Conservation (phyloP, 108 stramenopile genomes). For the Cyclotella atomus region DNA sequence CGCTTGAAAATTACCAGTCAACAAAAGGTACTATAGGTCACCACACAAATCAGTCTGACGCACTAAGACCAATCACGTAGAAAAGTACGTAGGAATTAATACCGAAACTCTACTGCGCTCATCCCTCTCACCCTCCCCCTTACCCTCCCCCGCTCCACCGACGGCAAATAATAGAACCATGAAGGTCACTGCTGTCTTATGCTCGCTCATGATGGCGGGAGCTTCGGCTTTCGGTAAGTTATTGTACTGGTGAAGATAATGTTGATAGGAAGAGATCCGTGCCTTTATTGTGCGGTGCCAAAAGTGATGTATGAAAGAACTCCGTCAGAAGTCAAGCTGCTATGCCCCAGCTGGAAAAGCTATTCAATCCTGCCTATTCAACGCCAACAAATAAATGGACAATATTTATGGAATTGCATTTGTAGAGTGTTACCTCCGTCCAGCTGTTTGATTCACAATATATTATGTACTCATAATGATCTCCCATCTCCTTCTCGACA, state of each 20-base stretch:
- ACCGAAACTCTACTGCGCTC: neutral
- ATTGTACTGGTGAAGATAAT: neutral
- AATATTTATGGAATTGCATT: no score
- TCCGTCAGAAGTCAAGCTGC: no score
- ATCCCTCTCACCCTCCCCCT: neutral
- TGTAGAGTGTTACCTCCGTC: no score
- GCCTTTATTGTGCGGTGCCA: neutral
- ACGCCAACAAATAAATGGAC: no score
- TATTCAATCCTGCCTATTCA: no score
- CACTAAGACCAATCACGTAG: neutral
- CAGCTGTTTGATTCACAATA: no score
- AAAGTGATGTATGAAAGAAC: no score
- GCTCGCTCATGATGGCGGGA: constrained; percentile 61
- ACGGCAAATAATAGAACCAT: constrained; percentile 31
- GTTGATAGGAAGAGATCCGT: no score
- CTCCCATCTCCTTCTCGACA: neutral
- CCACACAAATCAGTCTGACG: neutral
- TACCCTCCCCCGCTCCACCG: neutral
- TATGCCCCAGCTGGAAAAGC: no score
- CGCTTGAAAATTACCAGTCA: neutral
- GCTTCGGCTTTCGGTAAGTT: constrained; percentile 84
- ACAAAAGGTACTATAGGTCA: neutral
- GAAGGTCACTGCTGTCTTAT: constrained; percentile 70
- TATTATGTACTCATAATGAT: no score
- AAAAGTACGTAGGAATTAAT: constrained; percentile 27